Conservation (phyloP, 169 alveolate genomes). For the Perkinsus chesapeaki region DNA sequence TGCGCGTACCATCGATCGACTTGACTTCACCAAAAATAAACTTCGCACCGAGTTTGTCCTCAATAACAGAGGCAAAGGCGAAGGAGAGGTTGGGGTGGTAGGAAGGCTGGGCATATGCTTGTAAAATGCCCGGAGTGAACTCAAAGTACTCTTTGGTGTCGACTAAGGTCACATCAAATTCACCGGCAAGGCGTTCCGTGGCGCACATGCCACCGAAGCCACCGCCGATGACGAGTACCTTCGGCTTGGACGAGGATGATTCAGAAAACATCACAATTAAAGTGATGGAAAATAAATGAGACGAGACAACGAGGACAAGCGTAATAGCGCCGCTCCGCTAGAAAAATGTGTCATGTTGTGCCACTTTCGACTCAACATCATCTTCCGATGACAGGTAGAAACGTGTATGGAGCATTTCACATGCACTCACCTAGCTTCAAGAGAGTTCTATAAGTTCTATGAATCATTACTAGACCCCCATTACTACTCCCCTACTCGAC, state of each 20-base stretch:
- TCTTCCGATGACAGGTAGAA: not conserved
- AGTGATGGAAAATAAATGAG: not conserved
- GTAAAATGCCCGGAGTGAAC: conserved; percentile 23
- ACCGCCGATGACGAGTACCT: conserved; percentile 19
- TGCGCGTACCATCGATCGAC: not conserved
- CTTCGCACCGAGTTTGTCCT: conserved; percentile 31
- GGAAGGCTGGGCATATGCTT: conserved; percentile 28
- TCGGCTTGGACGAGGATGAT: not conserved
- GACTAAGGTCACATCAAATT: conserved; percentile 24
- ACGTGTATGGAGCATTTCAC: not conserved
- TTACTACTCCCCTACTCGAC: not conserved
- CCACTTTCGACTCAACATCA: not conserved
- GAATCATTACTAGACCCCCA: no score
- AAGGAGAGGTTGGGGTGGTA: conserved; percentile 24
- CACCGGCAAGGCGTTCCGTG: conserved; percentile 13
- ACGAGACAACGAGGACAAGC: not conserved
- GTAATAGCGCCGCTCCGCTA: not conserved
- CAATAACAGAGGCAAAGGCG: conserved; percentile 21
- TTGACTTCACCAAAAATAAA: conserved; percentile 35
- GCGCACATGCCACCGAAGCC: conserved; percentile 21
- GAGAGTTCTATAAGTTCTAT: no score
- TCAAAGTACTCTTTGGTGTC: conserved; percentile 18
- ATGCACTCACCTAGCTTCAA: no score
- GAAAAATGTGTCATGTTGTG: not conserved
- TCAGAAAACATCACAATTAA: not conserved